Base-by-base conservation (phyloP, 2,329 filamentous ascomycete species). In the Sporothrix schenckii region DNA sequence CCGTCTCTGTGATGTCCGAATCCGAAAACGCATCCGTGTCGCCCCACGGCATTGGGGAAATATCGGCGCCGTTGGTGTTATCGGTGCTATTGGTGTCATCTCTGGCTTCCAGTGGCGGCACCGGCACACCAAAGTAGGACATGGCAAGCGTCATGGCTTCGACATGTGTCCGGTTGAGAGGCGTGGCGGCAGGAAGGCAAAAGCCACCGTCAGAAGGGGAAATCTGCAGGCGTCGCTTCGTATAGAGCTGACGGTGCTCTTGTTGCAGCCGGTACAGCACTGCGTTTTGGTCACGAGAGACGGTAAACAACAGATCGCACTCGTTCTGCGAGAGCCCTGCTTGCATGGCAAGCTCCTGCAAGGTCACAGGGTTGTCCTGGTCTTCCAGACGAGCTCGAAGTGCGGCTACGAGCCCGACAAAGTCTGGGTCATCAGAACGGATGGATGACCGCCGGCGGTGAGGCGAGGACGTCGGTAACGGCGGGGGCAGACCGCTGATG, bases 281-380 rank as follows among this genome's bases (percentile, higher is more conserved):
- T 2, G 21, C 21, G 61, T 60, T 19, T 6, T 41, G 24, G 3
- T 27, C 50, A 4, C 10, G 39, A 3, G 61, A n/a, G 39, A 44
- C 27, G 19, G 52, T 44, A 3, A 66, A 52, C 41, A 70, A 30
- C 14, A 66, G 53, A 19, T 58, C 52, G 19, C 16, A n/a, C 53
- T 70, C 69, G 30, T 66, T n/a, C n/a, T 39, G n/a, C 14, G 69
- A 53, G 69, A 70, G 56, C 24, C 69, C 69, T 10, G 47, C 41
- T 1, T 34, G 19, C 3, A n/a, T 14, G 14, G 66, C 44, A 14
- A 70, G n/a, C 11, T 27, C 27, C 2, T 21, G 34, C 19, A 60
- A 5, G 9, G 52, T 53, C 19, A 10, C 14, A 7, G 34, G 34
- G 13, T n/a, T 34, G 7, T 27, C 27, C 7, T 30, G 44, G 27